Evolutionary conservation across 2,329 filamentous ascomycete species (phyloP).

Genomic region (Sporothrix dimorphospora): DNA sequence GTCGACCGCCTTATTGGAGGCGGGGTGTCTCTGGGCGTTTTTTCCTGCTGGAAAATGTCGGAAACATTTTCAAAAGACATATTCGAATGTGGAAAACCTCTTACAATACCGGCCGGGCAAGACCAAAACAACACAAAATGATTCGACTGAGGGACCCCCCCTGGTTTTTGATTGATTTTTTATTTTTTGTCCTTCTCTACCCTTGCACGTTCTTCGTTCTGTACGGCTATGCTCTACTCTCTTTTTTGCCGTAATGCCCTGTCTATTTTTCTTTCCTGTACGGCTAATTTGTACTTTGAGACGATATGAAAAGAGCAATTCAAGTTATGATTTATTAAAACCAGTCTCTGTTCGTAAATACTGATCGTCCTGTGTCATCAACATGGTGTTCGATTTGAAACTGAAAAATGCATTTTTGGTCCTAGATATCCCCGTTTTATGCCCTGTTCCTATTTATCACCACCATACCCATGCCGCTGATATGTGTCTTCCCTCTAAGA

Average conservation of each 20-base stretch:
- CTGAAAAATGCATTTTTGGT: background rate
- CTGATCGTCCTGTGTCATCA: background rate
- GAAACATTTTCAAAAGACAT: background rate
- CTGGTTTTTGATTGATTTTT: background rate
- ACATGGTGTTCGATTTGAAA: background rate
- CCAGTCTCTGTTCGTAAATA: background rate
- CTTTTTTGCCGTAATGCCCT: background rate
- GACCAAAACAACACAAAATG: background rate
- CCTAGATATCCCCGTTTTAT: background rate
- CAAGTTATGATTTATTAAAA: background rate
- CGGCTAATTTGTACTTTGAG: conserved; percentile 10
- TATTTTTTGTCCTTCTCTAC: background rate
- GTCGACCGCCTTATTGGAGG: background rate
- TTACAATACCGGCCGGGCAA: background rate
- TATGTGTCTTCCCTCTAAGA: background rate
- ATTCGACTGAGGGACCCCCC: background rate
- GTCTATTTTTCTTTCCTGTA: no score
- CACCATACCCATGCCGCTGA: background rate
- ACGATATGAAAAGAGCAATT: conserved; percentile 10
- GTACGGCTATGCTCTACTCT: background rate
- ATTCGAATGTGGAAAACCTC: background rate
- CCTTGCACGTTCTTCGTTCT: background rate
- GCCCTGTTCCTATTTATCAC: background rate
- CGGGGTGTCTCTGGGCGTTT: background rate
- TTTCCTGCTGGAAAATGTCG: background rate